Base-by-base conservation (phyloP, 345 rosid genomes). In the Nasturtium officinale region DNA sequence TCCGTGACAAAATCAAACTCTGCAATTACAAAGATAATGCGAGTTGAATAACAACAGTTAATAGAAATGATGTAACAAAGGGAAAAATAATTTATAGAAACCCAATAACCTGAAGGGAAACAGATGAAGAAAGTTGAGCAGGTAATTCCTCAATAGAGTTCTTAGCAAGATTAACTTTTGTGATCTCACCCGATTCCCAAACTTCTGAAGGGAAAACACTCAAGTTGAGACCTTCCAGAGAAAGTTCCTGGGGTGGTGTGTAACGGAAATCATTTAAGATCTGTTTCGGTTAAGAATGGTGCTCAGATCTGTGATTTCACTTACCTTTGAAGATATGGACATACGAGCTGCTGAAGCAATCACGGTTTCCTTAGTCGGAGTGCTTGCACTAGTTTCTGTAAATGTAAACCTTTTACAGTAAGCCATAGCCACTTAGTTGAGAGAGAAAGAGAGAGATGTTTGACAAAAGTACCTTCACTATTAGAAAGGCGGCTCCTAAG, bases 61-160 rank as follows among this genome's bases (percentile, higher is more conserved):
- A 45, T 37, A 57, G 25, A n/a, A 16, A 46, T 35, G 9, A 57
- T 32, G 72, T 54, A 54, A 64, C 55, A 9, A 33, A 64, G 50
- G 29, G 40, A 20, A 38, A 4, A 29, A 53, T 57, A 30, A 23
- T 12, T 26, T n/a, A 38, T 60, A 43, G 18, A 70, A 47, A 12
- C 20, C 29, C 37, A n/a, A 60, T 48, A 66, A 89, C 98, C 90
- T 87, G 91, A 59, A 94, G 86, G 62, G 90, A 79, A 77, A 59
- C 77, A 47, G 97, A 84, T 4, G 84, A 81, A 21, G 95, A 89
- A 78, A 94, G 91, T 78, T 94, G 89, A 54, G 58, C 13, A 18
- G 97, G 95, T 56, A 94, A 84, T 69, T 86, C 96, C 66, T 85
- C 77, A 48, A 94, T 86, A 65, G 95, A 86, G 82, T 94, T 94